These are phyloP conservation scores for Nicotiana attenuata DNA, from an alignment of 257 asterid genomes.

Conservation along the genomic window DNA sequence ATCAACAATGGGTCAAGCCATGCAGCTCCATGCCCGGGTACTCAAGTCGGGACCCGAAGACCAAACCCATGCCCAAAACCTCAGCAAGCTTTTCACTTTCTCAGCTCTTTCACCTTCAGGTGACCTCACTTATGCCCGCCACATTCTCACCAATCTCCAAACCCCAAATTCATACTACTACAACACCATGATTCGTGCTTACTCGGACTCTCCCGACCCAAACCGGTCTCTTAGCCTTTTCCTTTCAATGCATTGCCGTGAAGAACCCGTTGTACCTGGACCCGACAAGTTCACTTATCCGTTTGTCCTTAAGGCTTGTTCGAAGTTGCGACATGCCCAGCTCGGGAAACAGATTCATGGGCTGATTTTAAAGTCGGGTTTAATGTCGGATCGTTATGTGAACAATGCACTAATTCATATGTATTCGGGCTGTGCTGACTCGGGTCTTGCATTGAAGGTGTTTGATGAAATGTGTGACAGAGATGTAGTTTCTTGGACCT, in stretches of 20 bases:
- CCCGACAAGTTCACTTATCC: constrained; percentile 33
- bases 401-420: constrained; percentile 23
- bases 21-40: constrained; percentile 30
- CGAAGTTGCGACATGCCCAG: constrained; percentile 5
- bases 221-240: constrained; percentile 18
- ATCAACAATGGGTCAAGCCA: constrained; percentile 20
- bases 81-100: constrained; percentile 30
- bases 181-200: constrained; percentile 29
- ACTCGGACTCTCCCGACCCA: constrained; percentile 24
- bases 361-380: constrained; percentile 12
- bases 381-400: constrained; percentile 11
- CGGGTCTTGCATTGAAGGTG: constrained; percentile 13
- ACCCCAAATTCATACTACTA: constrained; percentile 24
- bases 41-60: constrained; percentile 16
- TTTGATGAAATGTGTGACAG: constrained; percentile 26
- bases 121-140: constrained; percentile 22
- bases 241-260: constrained; percentile 17
- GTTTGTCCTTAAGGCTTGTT: constrained; percentile 24
- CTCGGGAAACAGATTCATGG: constrained; percentile 24
- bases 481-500: constrained; percentile 33
- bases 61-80: not conserved
- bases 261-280: constrained; percentile 2
- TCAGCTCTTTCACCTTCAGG: constrained; percentile 30
- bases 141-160: constrained; percentile 13
- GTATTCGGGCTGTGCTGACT: constrained; percentile 16